Conservation (phyloP, 2,329 filamentous ascomycete species). For the Colletotrichum sojae region DNA sequence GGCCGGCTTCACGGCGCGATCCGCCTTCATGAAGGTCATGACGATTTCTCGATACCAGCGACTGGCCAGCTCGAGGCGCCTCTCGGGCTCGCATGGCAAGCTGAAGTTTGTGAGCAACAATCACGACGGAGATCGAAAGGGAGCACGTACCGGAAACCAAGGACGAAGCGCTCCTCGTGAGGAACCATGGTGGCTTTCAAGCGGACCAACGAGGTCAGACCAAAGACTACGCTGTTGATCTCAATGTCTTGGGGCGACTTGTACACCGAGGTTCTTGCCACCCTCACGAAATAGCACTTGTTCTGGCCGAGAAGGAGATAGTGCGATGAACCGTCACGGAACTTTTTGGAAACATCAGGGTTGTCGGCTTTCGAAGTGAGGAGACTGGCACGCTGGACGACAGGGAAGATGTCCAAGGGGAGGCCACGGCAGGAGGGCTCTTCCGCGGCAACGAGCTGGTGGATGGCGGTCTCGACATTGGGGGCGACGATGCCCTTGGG, state of each 20-base stretch:
- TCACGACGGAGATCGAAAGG: conserved; percentile 40
- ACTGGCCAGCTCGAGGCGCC: conserved; percentile 66
- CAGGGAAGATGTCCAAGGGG: conserved; percentile 62
- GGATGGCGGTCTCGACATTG: conserved; percentile 63
- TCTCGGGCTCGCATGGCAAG: conserved; percentile 47
- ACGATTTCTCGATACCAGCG: conserved; percentile 68
- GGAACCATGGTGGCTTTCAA: conserved; percentile 65
- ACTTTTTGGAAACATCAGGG: conserved; percentile 60
- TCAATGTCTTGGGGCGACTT: conserved; percentile 62
- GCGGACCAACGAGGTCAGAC: conserved; percentile 66
- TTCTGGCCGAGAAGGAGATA: conserved; percentile 69
- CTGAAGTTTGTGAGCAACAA: conserved; percentile 31
- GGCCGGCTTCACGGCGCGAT: conserved; percentile 69
- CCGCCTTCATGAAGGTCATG: conserved; percentile 66
- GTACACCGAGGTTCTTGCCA: conserved; percentile 60
- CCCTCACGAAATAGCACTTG: conserved; percentile 66
- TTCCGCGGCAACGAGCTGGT: conserved; percentile 60
- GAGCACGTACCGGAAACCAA: conserved; percentile 65
- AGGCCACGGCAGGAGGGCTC: conserved; percentile 55
- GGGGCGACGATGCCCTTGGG: conserved; percentile 57
- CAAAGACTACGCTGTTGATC: conserved; percentile 64
- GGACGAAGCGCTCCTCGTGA: conserved; percentile 69
- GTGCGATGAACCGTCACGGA: conserved; percentile 65
- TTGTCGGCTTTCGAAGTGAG: conserved; percentile 56
- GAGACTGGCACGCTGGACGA: conserved; percentile 63